Percentiles rank a stretch among this genome's conserved stretches.
These are phyloP conservation scores for Skeletonema potamos DNA, from an alignment of 108 stramenopile genomes.

Conservation along the genomic window DNA sequence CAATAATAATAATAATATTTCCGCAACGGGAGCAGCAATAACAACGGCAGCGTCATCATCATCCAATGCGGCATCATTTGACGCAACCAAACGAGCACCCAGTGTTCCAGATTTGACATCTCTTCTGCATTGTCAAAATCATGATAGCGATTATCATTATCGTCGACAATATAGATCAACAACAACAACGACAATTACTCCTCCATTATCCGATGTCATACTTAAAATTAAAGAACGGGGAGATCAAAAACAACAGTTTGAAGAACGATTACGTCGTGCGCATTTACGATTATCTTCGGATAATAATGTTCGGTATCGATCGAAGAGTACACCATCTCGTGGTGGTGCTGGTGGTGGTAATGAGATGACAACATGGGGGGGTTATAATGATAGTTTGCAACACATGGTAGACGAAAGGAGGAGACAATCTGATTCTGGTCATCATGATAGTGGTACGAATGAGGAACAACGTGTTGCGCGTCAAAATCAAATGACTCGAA, in stretches of 20 bases:
- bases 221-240: constrained; percentile 2
- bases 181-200: not conserved
- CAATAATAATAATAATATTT: too few species aligned
- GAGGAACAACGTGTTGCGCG: not conserved
- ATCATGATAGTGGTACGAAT: not conserved
- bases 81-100: constrained; percentile 14
- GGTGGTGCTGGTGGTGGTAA: not conserved
- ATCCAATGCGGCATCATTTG: not conserved
- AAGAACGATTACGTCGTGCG: constrained; percentile 24
- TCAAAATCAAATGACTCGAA: not conserved
- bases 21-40: not conserved
- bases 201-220: constrained; percentile 4
- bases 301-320: constrained; percentile 10
- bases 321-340: constrained; percentile 38
- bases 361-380: not conserved
- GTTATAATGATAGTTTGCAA: not conserved
- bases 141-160: not conserved
- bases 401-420: not conserved
- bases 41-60: not conserved
- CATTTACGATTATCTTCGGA: constrained; percentile 9
- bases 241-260: constrained; percentile 19
- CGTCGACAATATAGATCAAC: not conserved
- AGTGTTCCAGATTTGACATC: constrained; percentile 35
- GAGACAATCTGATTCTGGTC: not conserved
- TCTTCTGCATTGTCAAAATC: not conserved